These are phyloP conservation scores for Pestalotiopsis sp. DNA, from an alignment of 2,329 filamentous ascomycete genomes.

Conservation along the genomic window DNA sequence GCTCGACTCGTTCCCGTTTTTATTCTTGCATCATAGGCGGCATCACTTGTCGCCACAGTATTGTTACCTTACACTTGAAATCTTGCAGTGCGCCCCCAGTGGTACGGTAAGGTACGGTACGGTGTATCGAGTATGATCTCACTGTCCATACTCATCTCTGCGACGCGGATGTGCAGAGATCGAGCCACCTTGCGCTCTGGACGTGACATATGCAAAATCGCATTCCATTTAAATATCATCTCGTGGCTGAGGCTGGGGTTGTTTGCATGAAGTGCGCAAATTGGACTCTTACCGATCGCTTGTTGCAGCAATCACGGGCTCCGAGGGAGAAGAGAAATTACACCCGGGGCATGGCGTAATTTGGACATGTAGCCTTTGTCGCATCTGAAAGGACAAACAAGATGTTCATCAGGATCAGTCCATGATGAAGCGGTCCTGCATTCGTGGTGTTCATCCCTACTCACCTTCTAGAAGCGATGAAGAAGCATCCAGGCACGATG, in stretches of 20 bases:
- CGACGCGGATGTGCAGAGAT: not conserved
- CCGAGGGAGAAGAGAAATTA: not conserved
- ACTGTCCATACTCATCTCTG: not conserved
- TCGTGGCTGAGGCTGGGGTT: not conserved
- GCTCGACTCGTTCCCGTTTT: not conserved
- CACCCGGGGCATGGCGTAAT: not conserved
- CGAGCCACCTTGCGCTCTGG: not conserved
- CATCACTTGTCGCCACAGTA: not conserved
- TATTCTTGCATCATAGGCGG: not conserved
- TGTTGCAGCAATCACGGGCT: not conserved
- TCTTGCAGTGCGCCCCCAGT: not conserved
- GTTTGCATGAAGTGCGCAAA: conserved; percentile 11
- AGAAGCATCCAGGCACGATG: not conserved
- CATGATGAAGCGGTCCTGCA: not conserved
- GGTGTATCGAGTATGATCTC: not conserved
- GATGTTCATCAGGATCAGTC: not conserved
- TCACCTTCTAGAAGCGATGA: conserved; percentile 4
- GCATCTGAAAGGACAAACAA: not conserved
- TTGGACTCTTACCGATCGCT: conserved; percentile 1
- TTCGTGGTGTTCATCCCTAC: not conserved
- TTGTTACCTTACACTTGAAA: not conserved
- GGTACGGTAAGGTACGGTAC: not conserved
- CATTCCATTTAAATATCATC: not conserved
- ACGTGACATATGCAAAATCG: not conserved
- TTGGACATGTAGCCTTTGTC: not conserved